A percentile compares a stretch with the other conserved stretches of the same genome.
Evolutionary conservation across 1,284 basidiomycete genomes (phyloP).

Genomic region (Ceratorhiza oryzae-sativae): DNA sequence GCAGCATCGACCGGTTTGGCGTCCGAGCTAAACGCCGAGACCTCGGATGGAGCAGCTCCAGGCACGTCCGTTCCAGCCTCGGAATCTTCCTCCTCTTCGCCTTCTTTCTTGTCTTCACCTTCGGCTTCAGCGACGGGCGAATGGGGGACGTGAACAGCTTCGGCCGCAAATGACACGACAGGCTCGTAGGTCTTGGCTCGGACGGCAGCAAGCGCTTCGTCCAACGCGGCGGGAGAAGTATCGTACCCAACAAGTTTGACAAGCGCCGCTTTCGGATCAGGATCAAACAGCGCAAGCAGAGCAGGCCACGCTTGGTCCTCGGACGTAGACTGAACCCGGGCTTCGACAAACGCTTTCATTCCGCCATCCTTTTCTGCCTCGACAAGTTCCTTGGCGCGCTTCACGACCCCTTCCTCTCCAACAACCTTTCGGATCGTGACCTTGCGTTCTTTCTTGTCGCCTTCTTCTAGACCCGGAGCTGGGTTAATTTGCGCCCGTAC

Average conservation of each 20-base stretch:
- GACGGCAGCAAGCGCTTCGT: constrained; percentile 52
- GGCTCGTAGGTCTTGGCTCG: constrained; percentile 64
- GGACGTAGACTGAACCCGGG: constrained; percentile 46
- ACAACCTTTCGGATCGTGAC: constrained; percentile 80
- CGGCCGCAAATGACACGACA: constrained; percentile 78
- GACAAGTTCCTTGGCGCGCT: constrained; percentile 77
- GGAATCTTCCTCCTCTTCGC: constrained; percentile 59
- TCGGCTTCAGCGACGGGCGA: constrained; percentile 38
- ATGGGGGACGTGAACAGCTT: constrained; percentile 53
- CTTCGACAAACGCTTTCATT: constrained; percentile 72
- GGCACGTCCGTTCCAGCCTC: constrained; percentile 44
- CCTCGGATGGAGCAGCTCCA: constrained; percentile 74
- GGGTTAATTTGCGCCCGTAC: too few relatives aligned
- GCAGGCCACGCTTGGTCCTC: constrained; percentile 78
- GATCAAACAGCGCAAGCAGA: constrained; percentile 85
- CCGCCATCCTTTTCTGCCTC: constrained; percentile 62
- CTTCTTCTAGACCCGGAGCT: constrained; percentile 58
- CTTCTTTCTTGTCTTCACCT: constrained; percentile 56
- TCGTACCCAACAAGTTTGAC: constrained; percentile 83
- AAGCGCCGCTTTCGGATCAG: constrained; percentile 89
- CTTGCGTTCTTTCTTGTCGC: constrained; percentile 77
- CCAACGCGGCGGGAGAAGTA: constrained; percentile 46
- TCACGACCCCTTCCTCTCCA: constrained; percentile 79
- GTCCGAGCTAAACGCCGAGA: constrained; percentile 68
- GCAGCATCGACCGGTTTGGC: constrained; percentile 72